Percentiles rank a stretch among this genome's conserved stretches.
phyloP scores from a whole-genome alignment of 2,329 filamentous ascomycete genomes.

The Phaeosphaeriaceae sp. region DNA sequence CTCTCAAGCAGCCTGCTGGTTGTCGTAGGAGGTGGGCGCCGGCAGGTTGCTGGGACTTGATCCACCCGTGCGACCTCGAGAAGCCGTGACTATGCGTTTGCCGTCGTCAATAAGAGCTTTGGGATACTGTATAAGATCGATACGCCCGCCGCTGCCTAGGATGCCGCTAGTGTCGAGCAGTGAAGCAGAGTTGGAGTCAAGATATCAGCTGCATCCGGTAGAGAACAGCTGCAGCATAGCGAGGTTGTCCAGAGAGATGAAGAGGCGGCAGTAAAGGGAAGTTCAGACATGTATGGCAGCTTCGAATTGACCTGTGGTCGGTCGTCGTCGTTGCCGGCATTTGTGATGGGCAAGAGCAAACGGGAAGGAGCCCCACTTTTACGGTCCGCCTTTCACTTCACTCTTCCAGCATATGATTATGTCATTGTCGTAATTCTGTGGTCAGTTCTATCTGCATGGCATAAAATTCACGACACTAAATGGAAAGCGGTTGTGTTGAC shows the following conservation, averaged over 20 bases:
- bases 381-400: neutral
- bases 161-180: constrained; percentile 2
- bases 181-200: constrained; percentile 1
- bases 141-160: neutral
- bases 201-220: constrained; percentile 11
- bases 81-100: neutral
- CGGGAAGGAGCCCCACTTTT: constrained; percentile 3
- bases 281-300: neutral
- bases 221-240: constrained; percentile 13
- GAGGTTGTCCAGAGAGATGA: neutral
- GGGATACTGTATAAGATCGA: constrained; percentile 1
- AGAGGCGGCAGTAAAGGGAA: neutral
- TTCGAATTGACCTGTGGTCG: neutral
- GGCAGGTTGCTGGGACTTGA: neutral
- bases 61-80: neutral
- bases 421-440: neutral
- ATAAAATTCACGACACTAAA: no score
- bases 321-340: neutral
- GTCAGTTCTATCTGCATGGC: no score
- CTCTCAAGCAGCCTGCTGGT: constrained; percentile 1
- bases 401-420: neutral
- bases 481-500: no score
- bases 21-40: no score
- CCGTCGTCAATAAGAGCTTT: constrained; percentile 2
- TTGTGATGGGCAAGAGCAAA: neutral